Evolutionary conservation across 1,284 basidiomycete genomes (phyloP).

Genomic region (Rhodotorula glutinis): DNA sequence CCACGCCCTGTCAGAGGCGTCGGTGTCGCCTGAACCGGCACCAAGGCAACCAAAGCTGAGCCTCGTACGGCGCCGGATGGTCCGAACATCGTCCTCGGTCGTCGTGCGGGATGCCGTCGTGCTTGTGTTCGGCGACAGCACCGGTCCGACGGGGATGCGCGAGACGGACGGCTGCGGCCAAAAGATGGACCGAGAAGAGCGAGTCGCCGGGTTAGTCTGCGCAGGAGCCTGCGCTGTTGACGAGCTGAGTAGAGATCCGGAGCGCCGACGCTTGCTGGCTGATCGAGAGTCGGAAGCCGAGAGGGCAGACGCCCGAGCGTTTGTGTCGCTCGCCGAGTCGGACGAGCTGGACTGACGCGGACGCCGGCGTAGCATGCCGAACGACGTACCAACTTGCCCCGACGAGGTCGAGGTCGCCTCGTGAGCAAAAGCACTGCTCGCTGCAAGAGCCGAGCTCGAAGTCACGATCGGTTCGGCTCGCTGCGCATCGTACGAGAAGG

Average conservation of each 20-base stretch:
- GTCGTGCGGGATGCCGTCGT: neutral
- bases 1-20: too few relatives aligned
- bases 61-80: neutral
- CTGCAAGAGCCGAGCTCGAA: neutral
- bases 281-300: neutral
- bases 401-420: neutral
- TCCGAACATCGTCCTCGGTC: neutral
- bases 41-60: neutral
- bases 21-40: neutral
- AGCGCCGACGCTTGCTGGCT: conserved; percentile 8
- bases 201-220: neutral
- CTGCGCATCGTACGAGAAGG: conserved; percentile 12
- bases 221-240: neutral
- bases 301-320: neutral
- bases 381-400: neutral
- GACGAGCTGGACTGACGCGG: conserved; percentile 2
- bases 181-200: neutral
- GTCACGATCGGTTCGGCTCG: neutral
- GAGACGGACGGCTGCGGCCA: neutral
- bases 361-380: neutral
- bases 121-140: neutral
- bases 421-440: neutral
- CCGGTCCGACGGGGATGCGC: neutral
- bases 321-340: neutral
- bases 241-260: neutral